Base-by-base conservation (phyloP, 306 rosid species). In the Fagus crenata region DNA sequence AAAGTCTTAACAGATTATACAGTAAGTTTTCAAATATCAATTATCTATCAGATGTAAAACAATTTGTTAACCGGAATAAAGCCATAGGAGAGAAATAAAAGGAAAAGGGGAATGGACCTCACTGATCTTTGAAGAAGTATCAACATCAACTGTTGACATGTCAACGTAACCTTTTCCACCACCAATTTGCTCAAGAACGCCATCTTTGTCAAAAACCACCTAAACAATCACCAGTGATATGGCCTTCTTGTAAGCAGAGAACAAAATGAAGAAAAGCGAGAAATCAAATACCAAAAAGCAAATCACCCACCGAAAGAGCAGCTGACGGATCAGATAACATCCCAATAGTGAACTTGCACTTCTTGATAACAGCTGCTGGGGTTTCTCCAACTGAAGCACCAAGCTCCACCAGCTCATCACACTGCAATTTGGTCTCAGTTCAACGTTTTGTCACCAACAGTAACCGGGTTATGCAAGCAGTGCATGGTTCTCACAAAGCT, bases 121-220 rank as follows among this genome's bases (percentile, higher is more conserved):
- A 78, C 74, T 86, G 75, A 92, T 92, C 83, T 87, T 86, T 40
- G 64, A 71, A 83, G 97, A 87, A 58, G 96, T 87, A 74, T 78
- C 89, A 40, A 90, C 90, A 85, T 90, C 93, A 46, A 92, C 93
- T 0, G 97, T 92, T 49, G 97, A 92, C 95, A 90, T 90, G 85
- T 92, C 97, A 55, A 90, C 78, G 72, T 92, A 92, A 76, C 90
- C 60, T 82, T 89, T 92, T 58, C 96, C 96, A 7, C 71, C 63
- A 58, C 73, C 67, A 73, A 89, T 85, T 83, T 92, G 87, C 84
- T 85, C 97, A 65, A 92, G 89, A 74, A 86, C 92, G 67, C 96
- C 97, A 78, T 88, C 86, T 74, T 87, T 81, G 58, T 89, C 93
- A 72, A 92, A 89, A 22, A 90, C 90, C 77, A 92, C 95, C 97